These are phyloP conservation scores for Cladophialophora carrionii DNA, from an alignment of 2,329 filamentous ascomycete species.

Conservation along the genomic window DNA sequence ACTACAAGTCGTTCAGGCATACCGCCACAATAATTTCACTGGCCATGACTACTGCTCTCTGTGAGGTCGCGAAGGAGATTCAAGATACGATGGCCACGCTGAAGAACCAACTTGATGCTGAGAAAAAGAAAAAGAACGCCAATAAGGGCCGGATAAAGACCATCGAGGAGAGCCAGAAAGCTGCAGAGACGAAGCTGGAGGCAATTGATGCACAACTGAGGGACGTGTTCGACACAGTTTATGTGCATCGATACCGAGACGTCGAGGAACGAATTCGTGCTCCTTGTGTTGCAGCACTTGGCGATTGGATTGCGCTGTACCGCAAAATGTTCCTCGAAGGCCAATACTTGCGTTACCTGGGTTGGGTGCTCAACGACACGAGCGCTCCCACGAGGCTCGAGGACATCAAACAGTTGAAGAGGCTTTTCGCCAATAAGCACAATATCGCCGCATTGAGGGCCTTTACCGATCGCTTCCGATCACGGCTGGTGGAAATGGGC, in stretches of 20 bases:
- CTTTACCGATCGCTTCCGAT: constrained; percentile 89
- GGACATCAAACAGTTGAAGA: constrained; percentile 78
- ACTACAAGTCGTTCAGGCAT: constrained; percentile 86
- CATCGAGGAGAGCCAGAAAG: constrained; percentile 71
- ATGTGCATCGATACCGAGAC: constrained; percentile 93
- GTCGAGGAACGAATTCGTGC: constrained; percentile 85
- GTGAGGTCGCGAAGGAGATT: constrained; percentile 70
- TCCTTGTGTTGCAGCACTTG: constrained; percentile 84
- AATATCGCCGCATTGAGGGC: constrained; percentile 77
- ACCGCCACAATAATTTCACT: constrained; percentile 86
- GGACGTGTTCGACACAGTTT: constrained; percentile 89
- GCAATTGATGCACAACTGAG: constrained; percentile 72
- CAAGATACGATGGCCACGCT: constrained; percentile 73
- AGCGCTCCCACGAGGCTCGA: constrained; percentile 76
- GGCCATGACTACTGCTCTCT: constrained; percentile 76
- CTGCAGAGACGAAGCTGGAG: constrained; percentile 71
- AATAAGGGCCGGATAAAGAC: constrained; percentile 79
- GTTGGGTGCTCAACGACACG: constrained; percentile 90
- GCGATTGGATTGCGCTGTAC: constrained; percentile 82
- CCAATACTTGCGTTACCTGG: constrained; percentile 86
- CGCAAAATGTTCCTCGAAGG: constrained; percentile 90
- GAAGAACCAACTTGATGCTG: constrained; percentile 76
- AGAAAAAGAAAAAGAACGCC: constrained; percentile 70
- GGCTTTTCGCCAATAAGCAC: constrained; percentile 77
- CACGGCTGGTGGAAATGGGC: constrained; percentile 89